phyloP scores from a whole-genome alignment of 1,284 basidiomycete species.

The Moesziomyces antarcticus region DNA sequence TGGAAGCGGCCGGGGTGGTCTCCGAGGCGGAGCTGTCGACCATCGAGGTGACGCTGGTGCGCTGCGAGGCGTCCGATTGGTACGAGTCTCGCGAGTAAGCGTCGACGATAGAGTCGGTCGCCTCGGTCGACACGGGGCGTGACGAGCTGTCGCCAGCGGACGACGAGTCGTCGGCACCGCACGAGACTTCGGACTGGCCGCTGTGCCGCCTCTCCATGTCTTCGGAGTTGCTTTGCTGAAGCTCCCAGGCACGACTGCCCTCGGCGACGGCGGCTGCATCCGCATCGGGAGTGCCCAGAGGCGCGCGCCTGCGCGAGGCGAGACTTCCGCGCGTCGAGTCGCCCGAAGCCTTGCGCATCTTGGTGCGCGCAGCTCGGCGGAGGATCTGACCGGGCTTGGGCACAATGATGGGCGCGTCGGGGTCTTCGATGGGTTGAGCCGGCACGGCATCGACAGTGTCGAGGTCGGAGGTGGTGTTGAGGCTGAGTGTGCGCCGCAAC shows the following conservation, averaged over 20 bases:
- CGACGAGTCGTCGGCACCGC: constrained; percentile 43
- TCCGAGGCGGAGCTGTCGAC: constrained; percentile 37
- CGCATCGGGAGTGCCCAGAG: constrained; percentile 15
- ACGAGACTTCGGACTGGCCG: constrained; percentile 48
- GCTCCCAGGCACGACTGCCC: constrained; percentile 40
- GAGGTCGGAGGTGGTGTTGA: constrained; percentile 70
- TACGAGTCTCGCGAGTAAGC: constrained; percentile 59
- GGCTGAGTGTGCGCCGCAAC: constrained; percentile 85
- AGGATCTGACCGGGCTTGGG: constrained; percentile 88
- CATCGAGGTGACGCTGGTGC: constrained; percentile 54
- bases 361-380: constrained; percentile 89
- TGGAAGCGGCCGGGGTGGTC: not conserved
- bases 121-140: constrained; percentile 53
- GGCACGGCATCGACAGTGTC: constrained; percentile 42
- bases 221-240: constrained; percentile 29
- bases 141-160: constrained; percentile 39
- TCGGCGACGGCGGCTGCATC: constrained; percentile 20
- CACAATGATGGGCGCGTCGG: constrained; percentile 87
- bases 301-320: constrained; percentile 33
- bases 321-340: constrained; percentile 73
- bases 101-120: constrained; percentile 57
- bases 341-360: constrained; percentile 89
- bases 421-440: constrained; percentile 73
- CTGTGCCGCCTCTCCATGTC: constrained; percentile 52
- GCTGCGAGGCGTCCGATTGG: constrained; percentile 53